Evolutionary conservation across 148 eudicot species (phyloP), one percentile per base, ranked within the genome.

Genomic region (Vaccinium vitisidaea): DNA sequence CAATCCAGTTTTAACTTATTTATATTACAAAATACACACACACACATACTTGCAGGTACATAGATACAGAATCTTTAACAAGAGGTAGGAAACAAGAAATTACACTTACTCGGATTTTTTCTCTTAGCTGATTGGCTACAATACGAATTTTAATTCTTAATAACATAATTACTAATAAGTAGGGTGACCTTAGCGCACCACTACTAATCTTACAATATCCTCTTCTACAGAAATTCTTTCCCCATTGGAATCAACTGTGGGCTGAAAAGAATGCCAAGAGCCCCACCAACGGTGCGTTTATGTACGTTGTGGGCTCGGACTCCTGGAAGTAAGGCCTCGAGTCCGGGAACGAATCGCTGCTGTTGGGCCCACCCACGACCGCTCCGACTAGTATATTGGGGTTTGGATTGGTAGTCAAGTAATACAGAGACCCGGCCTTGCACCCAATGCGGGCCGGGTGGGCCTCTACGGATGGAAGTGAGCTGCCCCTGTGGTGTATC

Each of bases 221-320:
- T 61, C 59, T 48, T 19, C 70, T 49, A 75, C 78, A 59, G 54
- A 13, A 4, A 32, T 50, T 59, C n/a, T 10, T 53, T 82, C 56
- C 0, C 23, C 75, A 3, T 77, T 30, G 53, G 77, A 58, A 81
- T 92, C 92, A 93, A 77, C 84, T 82, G 84, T 93, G 97, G 92
- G 92, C 90, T 13, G 95, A 87, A 86, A 97, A 97, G 87, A 88
- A 97, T 30, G 90, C 98, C 19, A 97, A 85, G n/a, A 97, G 88
- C 89, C 99, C 99, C 90, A 97, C 98, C 6, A 97, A 81, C 21
- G 99, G 99, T 2, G 99, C 99, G 80, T 97, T 97, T 8, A 95
- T 92, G 69, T 97, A 97, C 3, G 99, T 97, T 5, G 99, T 94
- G 89, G 99, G 99, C 91, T 95, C 98, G 0, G 99, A 90, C 79